Percentiles rank a stretch among this genome's conserved stretches.
These are phyloP conservation scores for Pseudozyma hubeiensis DNA, from an alignment of 1,284 basidiomycete genomes.

Conservation along the genomic window DNA sequence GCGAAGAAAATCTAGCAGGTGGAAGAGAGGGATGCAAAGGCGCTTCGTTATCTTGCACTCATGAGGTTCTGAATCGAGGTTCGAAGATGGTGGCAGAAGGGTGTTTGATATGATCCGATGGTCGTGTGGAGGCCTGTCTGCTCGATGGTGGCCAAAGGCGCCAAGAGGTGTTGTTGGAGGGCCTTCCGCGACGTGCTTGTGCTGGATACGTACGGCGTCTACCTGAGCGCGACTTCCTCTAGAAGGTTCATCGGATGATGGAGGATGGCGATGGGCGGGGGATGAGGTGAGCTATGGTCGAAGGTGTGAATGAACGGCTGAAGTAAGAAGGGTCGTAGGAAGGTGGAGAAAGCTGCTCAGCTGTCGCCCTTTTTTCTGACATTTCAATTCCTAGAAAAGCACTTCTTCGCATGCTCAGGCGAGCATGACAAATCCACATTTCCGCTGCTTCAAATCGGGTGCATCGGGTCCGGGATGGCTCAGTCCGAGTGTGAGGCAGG, in stretches of 20 bases:
- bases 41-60: constrained; percentile 5
- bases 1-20: background rate
- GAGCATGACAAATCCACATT: constrained; percentile 33
- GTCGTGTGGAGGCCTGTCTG: constrained; percentile 16
- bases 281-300: background rate
- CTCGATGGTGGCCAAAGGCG: too few species aligned
- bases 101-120: background rate
- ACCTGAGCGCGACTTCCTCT: too few species aligned
- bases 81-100: background rate
- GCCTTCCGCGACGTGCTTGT: too few species aligned
- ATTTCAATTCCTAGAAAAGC: background rate
- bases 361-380: constrained; percentile 1
- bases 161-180: too few species aligned
- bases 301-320: background rate
- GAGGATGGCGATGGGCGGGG: background rate
- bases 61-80: background rate
- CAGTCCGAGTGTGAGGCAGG: background rate
- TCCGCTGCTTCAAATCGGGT: background rate
- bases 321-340: constrained; percentile 1
- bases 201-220: too few species aligned
- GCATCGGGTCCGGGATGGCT: background rate
- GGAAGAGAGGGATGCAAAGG: too few species aligned
- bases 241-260: too few species aligned
- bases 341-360: constrained; percentile 4
- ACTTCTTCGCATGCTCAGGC: constrained; percentile 21